Evolutionary conservation across 129 eudicot genomes (phyloP).

Genomic region (Pseudognaphalium luteoalbum): DNA sequence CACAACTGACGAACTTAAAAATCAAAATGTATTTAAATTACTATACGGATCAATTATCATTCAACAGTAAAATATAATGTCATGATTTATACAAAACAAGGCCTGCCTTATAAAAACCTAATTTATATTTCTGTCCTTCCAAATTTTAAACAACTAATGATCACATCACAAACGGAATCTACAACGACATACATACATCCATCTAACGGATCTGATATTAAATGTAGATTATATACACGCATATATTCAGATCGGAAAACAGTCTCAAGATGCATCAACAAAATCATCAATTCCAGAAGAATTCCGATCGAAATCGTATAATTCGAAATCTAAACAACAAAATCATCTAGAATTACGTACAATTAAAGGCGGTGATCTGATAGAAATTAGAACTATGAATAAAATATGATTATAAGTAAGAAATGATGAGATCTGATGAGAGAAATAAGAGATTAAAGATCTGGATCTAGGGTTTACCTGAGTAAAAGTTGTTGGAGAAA

Average conservation of each 20-base stretch:
- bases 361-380: constrained; percentile 15
- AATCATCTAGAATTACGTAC: not conserved
- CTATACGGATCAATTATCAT: constrained; percentile 13
- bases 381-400: not conserved
- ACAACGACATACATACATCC: not conserved
- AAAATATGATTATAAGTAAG: constrained; percentile 13
- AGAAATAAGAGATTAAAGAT: constrained; percentile 2
- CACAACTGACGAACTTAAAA: not conserved
- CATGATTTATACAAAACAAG: constrained; percentile 12
- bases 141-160: not conserved
- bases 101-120: constrained; percentile 2
- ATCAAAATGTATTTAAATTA: no score
- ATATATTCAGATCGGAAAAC: constrained; percentile 28
- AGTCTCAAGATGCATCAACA: constrained; percentile 1
- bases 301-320: not conserved
- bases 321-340: not conserved
- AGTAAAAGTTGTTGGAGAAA: constrained; percentile 22
- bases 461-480: constrained; percentile 44
- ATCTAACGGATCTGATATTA: not conserved
- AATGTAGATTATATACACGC: not conserved
- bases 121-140: not conserved
- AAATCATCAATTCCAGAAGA: constrained; percentile 11
- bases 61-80: constrained; percentile 5
- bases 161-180: constrained; percentile 12
- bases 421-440: constrained; percentile 31